Evolutionary conservation across 768 basidiomycete genomes (phyloP).

Genomic region (Hemileccinum impolitum): DNA sequence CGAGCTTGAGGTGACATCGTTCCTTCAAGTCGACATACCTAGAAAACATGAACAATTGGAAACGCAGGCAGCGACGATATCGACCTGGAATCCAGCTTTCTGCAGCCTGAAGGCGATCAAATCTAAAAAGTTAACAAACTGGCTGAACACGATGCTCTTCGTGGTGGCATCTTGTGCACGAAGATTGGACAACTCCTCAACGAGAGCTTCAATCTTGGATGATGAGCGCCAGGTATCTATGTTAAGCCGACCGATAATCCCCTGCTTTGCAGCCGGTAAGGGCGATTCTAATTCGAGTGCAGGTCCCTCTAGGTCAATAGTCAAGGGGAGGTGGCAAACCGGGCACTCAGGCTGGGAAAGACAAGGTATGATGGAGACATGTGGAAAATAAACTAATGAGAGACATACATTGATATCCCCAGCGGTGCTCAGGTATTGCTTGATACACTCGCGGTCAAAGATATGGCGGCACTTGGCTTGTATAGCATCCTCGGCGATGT

Average conservation of each 20-base stretch:
- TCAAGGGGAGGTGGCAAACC: slow-evolving; percentile 87
- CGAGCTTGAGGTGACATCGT: slow-evolving; percentile 96
- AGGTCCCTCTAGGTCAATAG: slow-evolving; percentile 94
- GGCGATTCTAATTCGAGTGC: slow-evolving; percentile 80
- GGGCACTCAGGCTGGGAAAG: slow-evolving; percentile 78
- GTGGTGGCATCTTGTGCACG: slow-evolving; percentile 83
- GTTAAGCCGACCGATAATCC: slow-evolving; percentile 89
- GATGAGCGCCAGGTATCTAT: slow-evolving; percentile 90
- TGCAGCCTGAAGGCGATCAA: slow-evolving; percentile 91
- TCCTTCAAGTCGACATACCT: slow-evolving; percentile 94
- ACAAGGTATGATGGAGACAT: not conserved
- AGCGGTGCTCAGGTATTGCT: slow-evolving; percentile 80
- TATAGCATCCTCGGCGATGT: slow-evolving; percentile 96
- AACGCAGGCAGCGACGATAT: slow-evolving; percentile 19
- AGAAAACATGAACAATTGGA: slow-evolving; percentile 4
- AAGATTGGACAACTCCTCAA: slow-evolving; percentile 89
- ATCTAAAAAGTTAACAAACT: slow-evolving; percentile 92
- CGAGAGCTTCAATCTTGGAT: slow-evolving; percentile 94
- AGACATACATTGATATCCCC: slow-evolving; percentile 58
- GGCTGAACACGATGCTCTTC: slow-evolving; percentile 96
- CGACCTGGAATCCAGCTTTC: slow-evolving; percentile 83
- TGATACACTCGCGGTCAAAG: slow-evolving; percentile 95
- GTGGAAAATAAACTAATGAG: not conserved
- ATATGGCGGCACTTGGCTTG: slow-evolving; percentile 90
- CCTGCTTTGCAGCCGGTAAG: slow-evolving; percentile 58